A percentile compares a stretch with the other conserved stretches of the same genome.
Conservation (phyloP, 2,329 filamentous ascomycete species). For the Lachnellula arida region DNA sequence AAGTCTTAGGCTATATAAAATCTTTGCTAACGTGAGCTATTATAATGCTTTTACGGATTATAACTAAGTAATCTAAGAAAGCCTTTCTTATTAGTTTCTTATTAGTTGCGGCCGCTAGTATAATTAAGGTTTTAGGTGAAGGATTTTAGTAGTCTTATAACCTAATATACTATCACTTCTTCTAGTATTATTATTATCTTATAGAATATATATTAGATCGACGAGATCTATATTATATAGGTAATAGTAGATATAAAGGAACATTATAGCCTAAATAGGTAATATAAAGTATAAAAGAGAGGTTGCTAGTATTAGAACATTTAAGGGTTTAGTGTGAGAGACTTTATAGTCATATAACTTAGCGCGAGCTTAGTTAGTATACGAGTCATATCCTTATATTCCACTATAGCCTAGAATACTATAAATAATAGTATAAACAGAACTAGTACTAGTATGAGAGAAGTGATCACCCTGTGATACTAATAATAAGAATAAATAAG, state of each 20-base stretch:
- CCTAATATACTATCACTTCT: too few species aligned
- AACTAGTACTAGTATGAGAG: too few species aligned
- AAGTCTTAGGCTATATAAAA: background rate
- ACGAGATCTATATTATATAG: slow-evolving; percentile 10
- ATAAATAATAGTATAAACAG: too few species aligned
- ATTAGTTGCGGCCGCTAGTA: background rate
- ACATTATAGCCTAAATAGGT: slow-evolving; percentile 3
- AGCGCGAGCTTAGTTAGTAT: too few species aligned
- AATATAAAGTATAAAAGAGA: slow-evolving; percentile 14
- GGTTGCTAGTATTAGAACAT: background rate
- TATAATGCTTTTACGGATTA: background rate
- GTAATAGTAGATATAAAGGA: background rate
- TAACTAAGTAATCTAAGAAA: background rate
- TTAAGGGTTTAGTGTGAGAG: too few species aligned
- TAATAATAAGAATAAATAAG: too few species aligned
- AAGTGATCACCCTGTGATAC: too few species aligned
- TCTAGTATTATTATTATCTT: background rate
- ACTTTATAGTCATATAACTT: too few species aligned
- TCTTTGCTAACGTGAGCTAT: background rate
- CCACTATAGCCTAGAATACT: too few species aligned
- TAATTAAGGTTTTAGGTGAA: slow-evolving; percentile 6
- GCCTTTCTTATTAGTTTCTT: background rate
- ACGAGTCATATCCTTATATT: too few species aligned
- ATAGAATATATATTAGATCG: slow-evolving; percentile 9
- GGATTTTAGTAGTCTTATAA: background rate